A percentile compares a stretch with the other conserved stretches of the same genome.
These are phyloP conservation scores for Guadua angustifolia DNA, from an alignment of 176 grass and related monocot species.

Conservation along the genomic window DNA sequence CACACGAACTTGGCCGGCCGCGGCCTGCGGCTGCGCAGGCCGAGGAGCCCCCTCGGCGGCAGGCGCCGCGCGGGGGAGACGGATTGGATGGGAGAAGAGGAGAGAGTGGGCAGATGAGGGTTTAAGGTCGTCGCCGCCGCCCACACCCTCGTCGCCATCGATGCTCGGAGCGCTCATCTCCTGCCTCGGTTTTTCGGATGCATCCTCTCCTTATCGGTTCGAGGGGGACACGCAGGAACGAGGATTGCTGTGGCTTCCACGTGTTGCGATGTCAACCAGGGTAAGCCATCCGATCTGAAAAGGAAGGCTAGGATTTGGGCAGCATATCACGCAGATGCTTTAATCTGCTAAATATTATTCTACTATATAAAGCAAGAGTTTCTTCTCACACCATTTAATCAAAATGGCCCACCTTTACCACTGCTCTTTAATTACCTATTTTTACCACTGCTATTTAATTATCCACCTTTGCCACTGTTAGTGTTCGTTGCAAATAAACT, in stretches of 20 bases:
- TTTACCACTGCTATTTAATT: too few species aligned
- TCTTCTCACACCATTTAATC: too few species aligned
- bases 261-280: not conserved
- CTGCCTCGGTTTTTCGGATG: not conserved
- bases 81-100: slow-evolving; percentile 4
- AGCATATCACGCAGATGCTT: too few species aligned
- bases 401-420: too few species aligned
- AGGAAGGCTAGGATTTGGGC: not conserved
- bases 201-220: slow-evolving; percentile 41
- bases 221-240: not conserved
- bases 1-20: slow-evolving; percentile 42
- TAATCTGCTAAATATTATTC: too few species aligned
- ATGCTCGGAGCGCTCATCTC: not conserved
- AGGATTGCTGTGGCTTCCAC: slow-evolving; percentile 2
- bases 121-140: slow-evolving; percentile 30
- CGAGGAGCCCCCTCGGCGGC: not conserved
- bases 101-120: slow-evolving; percentile 33
- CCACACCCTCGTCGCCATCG: slow-evolving; percentile 52
- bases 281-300: not conserved
- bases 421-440: too few species aligned
- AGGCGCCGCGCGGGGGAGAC: not conserved
- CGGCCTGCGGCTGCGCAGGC: slow-evolving; percentile 27
- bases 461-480: too few species aligned
- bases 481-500: too few species aligned
- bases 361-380: too few species aligned